A percentile compares a stretch with the other conserved stretches of the same genome.
Evolutionary conservation across 192 early-diverging fungal species (phyloP).

Genomic region (Oehlia diaphana): DNA sequence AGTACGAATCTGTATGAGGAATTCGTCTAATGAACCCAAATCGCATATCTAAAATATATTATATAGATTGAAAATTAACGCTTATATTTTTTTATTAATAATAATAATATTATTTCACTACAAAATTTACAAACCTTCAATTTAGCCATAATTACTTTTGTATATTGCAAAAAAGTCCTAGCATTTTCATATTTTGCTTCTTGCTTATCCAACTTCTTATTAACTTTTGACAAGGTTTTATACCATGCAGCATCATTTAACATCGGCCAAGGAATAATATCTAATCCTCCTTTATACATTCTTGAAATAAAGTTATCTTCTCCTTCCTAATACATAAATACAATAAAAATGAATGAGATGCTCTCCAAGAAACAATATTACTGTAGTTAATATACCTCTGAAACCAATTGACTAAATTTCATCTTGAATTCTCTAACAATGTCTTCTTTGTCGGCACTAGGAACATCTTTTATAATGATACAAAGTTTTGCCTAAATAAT

Average conservation of each 20-base stretch:
- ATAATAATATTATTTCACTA: no score
- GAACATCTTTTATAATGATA: conserved; percentile 30
- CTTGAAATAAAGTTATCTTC: conserved; percentile 31
- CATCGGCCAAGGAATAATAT: conserved; percentile 28
- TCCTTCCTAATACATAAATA: conserved; percentile 2
- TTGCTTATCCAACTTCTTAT: conserved; percentile 5
- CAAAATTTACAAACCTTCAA: conserved; percentile 2
- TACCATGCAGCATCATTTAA: conserved; percentile 17
- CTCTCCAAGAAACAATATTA: not conserved
- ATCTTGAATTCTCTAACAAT: conserved; percentile 18
- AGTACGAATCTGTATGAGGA: not conserved
- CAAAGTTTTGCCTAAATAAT: conserved; percentile 18
- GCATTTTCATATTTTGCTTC: conserved; percentile 20
- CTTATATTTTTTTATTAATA: no score
- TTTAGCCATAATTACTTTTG: conserved; percentile 19
- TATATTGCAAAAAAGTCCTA: not conserved
- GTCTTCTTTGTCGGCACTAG: not conserved
- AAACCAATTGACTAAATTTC: not conserved
- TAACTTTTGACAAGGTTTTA: not conserved
- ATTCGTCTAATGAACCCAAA: not conserved
- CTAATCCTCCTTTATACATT: conserved; percentile 4
- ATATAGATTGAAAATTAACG: no score
- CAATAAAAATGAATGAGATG: not conserved
- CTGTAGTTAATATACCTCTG: not conserved
- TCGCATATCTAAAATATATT: conserved; percentile 22